Evolutionary conservation across 1,284 basidiomycete genomes (phyloP).

Genomic region (Naganishia cerealis): DNA sequence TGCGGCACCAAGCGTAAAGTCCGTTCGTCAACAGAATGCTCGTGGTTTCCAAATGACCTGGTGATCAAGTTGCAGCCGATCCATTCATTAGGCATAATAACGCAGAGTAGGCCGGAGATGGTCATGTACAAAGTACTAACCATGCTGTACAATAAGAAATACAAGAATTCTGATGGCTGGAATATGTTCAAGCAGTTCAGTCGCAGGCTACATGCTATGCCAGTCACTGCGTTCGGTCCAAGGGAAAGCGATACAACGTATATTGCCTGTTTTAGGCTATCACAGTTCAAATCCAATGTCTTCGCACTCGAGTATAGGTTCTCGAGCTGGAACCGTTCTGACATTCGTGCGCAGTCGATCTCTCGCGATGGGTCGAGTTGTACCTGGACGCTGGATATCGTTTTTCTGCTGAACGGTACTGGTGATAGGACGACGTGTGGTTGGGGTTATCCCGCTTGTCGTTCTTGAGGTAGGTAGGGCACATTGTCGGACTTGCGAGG

Average conservation of each 20-base stretch:
- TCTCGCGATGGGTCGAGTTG: background rate
- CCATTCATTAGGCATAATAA: too few relatives aligned
- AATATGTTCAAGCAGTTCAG: too few relatives aligned
- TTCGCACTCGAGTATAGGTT: constrained; percentile 20
- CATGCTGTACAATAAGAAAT: too few relatives aligned
- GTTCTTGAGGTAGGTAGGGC: background rate
- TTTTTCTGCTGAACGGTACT: background rate
- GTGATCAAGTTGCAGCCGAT: too few relatives aligned
- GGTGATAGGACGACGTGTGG: background rate
- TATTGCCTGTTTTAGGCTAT: background rate
- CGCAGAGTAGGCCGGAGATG: too few relatives aligned
- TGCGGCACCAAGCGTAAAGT: too few relatives aligned
- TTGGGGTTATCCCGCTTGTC: background rate
- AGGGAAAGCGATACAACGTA: background rate
- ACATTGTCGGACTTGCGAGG: background rate
- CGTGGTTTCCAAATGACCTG: too few relatives aligned
- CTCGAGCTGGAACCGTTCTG: background rate
- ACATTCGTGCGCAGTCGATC: constrained; percentile 6
- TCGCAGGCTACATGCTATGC: too few relatives aligned
- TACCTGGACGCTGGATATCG: background rate
- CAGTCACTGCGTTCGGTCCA: background rate
- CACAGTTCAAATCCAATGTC: constrained; percentile 22
- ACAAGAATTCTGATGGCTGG: too few relatives aligned
- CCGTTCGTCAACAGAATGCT: too few relatives aligned
- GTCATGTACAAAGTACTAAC: too few relatives aligned